Evolutionary conservation across 1,139 yeast species (phyloP), one percentile per base, ranked within the genome.

Genomic region (Protomyces inouyei): DNA sequence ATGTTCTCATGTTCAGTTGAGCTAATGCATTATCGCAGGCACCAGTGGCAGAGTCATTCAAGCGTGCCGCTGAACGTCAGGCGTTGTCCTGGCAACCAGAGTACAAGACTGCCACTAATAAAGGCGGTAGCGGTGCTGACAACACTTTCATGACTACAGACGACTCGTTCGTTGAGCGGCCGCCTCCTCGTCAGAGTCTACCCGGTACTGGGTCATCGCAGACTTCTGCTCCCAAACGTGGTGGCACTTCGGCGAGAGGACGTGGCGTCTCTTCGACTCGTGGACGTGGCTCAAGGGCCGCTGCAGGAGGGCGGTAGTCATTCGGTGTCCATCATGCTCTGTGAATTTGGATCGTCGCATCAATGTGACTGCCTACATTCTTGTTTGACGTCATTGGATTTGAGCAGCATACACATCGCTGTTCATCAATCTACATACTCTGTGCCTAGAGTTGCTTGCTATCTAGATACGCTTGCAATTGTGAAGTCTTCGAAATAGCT

Each of bases 101-200:
- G 35, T 32, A 52, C 57, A 21, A 18, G 32, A 40, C 40, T 8
- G 52, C 43, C 18, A 9, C 43, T 21, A 37, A 40, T 28, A 21
- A 45, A 38, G 21, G 36, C 46, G 12, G 45, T 23, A 40, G n/a
- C 23, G 51, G 4, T 18, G 52, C 45, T 5, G 68, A 66, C 32
- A 54, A 57, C n/a, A 66, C 68, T 2, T 66, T 66, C 46, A 37
- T 64, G 23, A 66, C 68, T 10, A 65, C 66, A 21, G 68, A 66
- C 38, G 61, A 67, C 9, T 66, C 68, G 6, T 66, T 66, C n/a
- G 63, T 66, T 18, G 68, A 66, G 18, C 46, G 65, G 36, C 68
- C 68, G 36, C 64, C 64, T 12, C 59, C 64, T 23, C 36, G 64
- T 8, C 43, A 35, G 21, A 59, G 63, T 10, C 23, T 43, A 10